A percentile compares a stretch with the other conserved stretches of the same genome.
These are phyloP conservation scores for Austroboletus niveus DNA, from an alignment of 1,284 basidiomycete species.

Conservation along the genomic window DNA sequence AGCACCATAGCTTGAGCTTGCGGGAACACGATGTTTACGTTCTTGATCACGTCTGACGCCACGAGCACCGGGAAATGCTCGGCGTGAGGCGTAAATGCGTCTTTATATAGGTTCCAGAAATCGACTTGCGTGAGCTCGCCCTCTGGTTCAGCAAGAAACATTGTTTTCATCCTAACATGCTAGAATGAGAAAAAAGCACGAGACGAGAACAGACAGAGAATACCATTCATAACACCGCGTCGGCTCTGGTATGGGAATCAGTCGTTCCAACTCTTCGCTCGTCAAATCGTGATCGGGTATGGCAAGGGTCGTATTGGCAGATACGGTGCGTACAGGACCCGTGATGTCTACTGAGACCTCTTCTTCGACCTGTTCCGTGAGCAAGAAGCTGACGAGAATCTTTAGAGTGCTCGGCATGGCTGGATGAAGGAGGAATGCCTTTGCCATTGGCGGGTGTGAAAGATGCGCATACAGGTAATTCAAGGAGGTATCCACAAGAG, in stretches of 20 bases:
- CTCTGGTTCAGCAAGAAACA: slow-evolving; percentile 69
- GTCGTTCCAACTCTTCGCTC: slow-evolving; percentile 59
- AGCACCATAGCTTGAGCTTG: slow-evolving; percentile 82
- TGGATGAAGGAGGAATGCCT: slow-evolving; percentile 67
- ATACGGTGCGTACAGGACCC: slow-evolving; percentile 53
- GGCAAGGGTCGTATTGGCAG: slow-evolving; percentile 42
- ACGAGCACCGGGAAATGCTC: slow-evolving; percentile 61
- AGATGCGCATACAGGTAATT: slow-evolving; percentile 78
- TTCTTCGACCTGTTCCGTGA: slow-evolving; percentile 69
- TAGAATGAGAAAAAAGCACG: slow-evolving; percentile 5
- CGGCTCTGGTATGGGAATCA: slow-evolving; percentile 64
- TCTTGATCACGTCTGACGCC: slow-evolving; percentile 87
- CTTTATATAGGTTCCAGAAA: slow-evolving; percentile 87
- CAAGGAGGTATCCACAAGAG: slow-evolving; percentile 64
- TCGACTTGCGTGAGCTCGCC: slow-evolving; percentile 86
- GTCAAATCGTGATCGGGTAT: slow-evolving; percentile 61
- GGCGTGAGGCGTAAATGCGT: slow-evolving; percentile 56
- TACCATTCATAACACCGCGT: slow-evolving; percentile 79
- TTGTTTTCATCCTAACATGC: slow-evolving; percentile 69
- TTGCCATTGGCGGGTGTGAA: slow-evolving; percentile 72
- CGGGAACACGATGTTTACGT: slow-evolving; percentile 75
- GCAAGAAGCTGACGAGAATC: slow-evolving; percentile 62
- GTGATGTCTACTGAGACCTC: slow-evolving; percentile 60
- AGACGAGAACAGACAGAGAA: slow-evolving; percentile 15
- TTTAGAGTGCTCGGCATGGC: slow-evolving; percentile 66